Percentiles rank a stretch among this genome's conserved stretches.
phyloP scores from a whole-genome alignment of 1,284 basidiomycete genomes.

The Microstroma glucosiphilum region DNA sequence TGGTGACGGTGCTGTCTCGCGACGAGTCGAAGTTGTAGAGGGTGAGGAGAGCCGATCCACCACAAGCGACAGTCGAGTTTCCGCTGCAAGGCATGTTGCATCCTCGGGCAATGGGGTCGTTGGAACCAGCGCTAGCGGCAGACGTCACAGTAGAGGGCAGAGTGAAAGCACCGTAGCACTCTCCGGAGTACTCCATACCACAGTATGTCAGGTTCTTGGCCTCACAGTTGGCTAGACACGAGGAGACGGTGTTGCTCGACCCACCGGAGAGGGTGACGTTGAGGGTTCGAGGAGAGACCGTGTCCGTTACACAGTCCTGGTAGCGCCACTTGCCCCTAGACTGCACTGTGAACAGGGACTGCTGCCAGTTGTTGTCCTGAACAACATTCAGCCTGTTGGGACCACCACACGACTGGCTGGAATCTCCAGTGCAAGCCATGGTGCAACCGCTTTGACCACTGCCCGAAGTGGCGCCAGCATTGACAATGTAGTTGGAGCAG shows the following conservation, averaged over 20 bases:
- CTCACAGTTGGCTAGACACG: slow-evolving; percentile 34
- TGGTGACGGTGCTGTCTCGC: too few species aligned
- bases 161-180: slow-evolving; percentile 32
- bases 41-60: slow-evolving; percentile 42
- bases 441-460: slow-evolving; percentile 7
- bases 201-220: slow-evolving; percentile 32
- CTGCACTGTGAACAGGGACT: slow-evolving; percentile 15
- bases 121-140: background rate
- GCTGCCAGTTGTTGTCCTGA: slow-evolving; percentile 16
- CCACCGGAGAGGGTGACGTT: slow-evolving; percentile 9
- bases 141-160: background rate
- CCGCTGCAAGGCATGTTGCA: slow-evolving; percentile 48
- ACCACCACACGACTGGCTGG: slow-evolving; percentile 16
- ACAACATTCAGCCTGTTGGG: slow-evolving; percentile 13
- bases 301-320: slow-evolving; percentile 17
- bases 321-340: slow-evolving; percentile 11
- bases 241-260: slow-evolving; percentile 19
- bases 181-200: slow-evolving; percentile 37
- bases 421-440: slow-evolving; percentile 13
- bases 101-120: slow-evolving; percentile 22
- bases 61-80: slow-evolving; percentile 46
- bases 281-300: slow-evolving; percentile 2
- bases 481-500: slow-evolving; percentile 24
- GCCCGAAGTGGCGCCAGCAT: slow-evolving; percentile 8
- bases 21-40: slow-evolving; percentile 28